Conservation (phyloP, 2,329 filamentous ascomycete species). For the Taxawa tesnikishii region DNA sequence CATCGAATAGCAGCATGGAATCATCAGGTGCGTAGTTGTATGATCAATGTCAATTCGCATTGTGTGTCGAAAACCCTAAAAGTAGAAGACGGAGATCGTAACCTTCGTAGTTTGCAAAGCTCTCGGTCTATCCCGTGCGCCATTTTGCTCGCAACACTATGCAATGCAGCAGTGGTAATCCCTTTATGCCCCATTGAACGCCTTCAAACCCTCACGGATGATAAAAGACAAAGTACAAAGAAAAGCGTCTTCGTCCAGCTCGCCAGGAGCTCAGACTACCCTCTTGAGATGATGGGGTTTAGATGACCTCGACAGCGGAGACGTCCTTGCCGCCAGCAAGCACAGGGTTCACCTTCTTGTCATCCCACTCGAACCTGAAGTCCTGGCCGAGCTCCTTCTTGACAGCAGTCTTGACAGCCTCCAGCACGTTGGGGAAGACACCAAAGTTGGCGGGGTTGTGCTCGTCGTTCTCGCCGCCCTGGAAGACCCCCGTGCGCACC, state of each 20-base stretch:
- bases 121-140: no score
- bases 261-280: no score
- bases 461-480: constrained; percentile 63
- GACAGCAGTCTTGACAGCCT: constrained; percentile 56
- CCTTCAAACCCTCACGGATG: no score
- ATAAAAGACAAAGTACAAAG: background rate
- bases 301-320: constrained; percentile 43
- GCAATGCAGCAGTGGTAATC: no score
- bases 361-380: constrained; percentile 58
- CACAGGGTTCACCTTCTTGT: constrained; percentile 58
- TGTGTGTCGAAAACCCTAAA: no score
- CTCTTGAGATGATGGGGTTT: background rate
- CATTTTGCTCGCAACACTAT: no score
- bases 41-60: no score
- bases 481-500: constrained; percentile 67
- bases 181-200: no score
- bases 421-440: constrained; percentile 61
- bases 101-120: no score
- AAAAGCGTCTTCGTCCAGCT: background rate
- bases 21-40: no score
- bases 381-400: constrained; percentile 60
- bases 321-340: constrained; percentile 39
- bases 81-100: no score
- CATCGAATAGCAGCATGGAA: no score
- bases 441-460: constrained; percentile 68